Base-by-base conservation (phyloP, 2,329 filamentous ascomycete species). In the Diaporthe capsici region DNA sequence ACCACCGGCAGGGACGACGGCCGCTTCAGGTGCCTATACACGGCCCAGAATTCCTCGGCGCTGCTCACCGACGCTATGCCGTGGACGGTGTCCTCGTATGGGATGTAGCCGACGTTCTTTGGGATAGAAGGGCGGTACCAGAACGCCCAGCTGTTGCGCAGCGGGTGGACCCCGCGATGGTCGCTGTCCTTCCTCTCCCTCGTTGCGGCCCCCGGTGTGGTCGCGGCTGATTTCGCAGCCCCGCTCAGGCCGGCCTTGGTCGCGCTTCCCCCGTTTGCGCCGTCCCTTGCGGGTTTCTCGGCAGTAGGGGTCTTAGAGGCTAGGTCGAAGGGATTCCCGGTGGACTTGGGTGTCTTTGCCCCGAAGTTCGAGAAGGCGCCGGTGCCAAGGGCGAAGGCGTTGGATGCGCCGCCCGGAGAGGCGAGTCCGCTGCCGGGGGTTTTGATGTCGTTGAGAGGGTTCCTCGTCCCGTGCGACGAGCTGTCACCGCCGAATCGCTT, bases 301-400 rank as follows among this genome's bases (percentile, higher is more conserved):
- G 85, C 85, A 13, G 84, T 84, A n/a, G 90, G 88, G 70, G 90
- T 87, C 78, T 90, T 89, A 76, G 92, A 91, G 79, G 91, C 91
- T 79, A 93, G 90, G 79, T 98, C 96, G 84, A 97, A 94, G 20
- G 93, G 92, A 78, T 94, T 93, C 70, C 93, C 94, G 12, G 94
- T 90, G 63, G 94, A 93, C 88, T 98, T 98, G 71, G 95, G 94
- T 2, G 95, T 96, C 87, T 98, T 98, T 47, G 91, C 90, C 34
- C 96, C 96, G 84, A 97, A 97, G n/a, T 96, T 97, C 53, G 96
- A 96, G 84, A 99, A 99, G 73, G 97, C 97, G 80, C 97, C 97
- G 25, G 95, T 97, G 55, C 97, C 97, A 76, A 99, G 88, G 70
- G 95, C 96, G 85, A 99, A 99, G 75, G 96, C 96, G 81, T 94